Base-by-base conservation (phyloP, 2,329 filamentous ascomycete species). In the Nothopassalora personata region DNA sequence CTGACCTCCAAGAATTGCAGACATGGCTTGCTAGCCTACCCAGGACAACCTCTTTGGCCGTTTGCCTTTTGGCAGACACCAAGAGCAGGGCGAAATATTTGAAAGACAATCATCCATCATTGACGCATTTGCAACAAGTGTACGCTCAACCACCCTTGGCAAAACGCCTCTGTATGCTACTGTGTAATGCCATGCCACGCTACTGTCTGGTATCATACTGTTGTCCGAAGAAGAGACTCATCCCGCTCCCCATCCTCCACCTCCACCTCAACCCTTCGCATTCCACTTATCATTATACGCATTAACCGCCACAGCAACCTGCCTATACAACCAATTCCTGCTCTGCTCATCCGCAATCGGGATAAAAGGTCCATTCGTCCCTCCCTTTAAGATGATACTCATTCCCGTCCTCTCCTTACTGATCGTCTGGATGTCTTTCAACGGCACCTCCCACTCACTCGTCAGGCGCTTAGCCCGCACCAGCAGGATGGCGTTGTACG, bases 341-440 rank as follows among this genome's bases (percentile, higher is more conserved):
- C 79, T 79, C 60, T 86, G 89, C 74, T 97, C 93, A 68, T 96
- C 91, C n/a, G 86, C 87, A 5, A 97, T 89, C 0, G 94, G 94
- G 6, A 99, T 86, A 71, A 97, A 99, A 2, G 94, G 94, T 0
- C 94, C 94, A 72, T 96, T 96, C 2, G 88, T 90, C 3, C 92
- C 93, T 10, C 92, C 93, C 66, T 96, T 89, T 65, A 97, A 77
- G 50, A 89, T 87, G 62, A 99, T 84, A 66, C 90, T 92, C 76
- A 99, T 86, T 0, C 94, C 95, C 0, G 94, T 99, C 54, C 94
- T 81, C 80, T 99, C 95, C 79, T 97, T 99, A 49, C 88, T 89
- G 65, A 99, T 97, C 0, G 92, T 97, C 79, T 97, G 92, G 19
- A 99, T 86, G 72, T 99, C 94, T 71, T 94, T 97, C 65, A 99